Conservation (phyloP, 78 protist genomes). For the Polysphondylium violaceum region DNA sequence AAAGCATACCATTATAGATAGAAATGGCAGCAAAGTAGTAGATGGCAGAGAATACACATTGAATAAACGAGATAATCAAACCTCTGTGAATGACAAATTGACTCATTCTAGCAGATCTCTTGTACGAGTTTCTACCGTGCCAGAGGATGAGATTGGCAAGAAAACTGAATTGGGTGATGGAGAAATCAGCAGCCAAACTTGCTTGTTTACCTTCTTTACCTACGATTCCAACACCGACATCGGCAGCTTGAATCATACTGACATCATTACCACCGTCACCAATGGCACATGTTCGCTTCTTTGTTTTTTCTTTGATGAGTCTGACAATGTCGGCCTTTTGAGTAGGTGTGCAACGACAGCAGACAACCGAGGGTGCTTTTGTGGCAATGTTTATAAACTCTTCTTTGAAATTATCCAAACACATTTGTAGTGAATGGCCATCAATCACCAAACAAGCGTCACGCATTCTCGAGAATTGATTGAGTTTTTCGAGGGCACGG, state of each 20-base stretch:
- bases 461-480: constrained; percentile 80
- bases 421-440: constrained; percentile 88
- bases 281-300: constrained; percentile 89
- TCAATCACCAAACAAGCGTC: constrained; percentile 91
- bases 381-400: constrained; percentile 87
- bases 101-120: constrained; percentile 88
- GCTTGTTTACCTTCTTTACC: constrained; percentile 99
- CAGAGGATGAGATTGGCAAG: constrained; percentile 87
- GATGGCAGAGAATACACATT: constrained; percentile 95
- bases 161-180: constrained; percentile 93
- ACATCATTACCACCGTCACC: constrained; percentile 99
- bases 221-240: constrained; percentile 97
- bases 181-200: constrained; percentile 97
- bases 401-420: constrained; percentile 78
- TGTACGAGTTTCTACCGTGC: constrained; percentile 96
- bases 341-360: constrained; percentile 97
- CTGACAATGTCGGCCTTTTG: constrained; percentile 95
- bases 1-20: constrained; percentile 89
- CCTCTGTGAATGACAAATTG: constrained; percentile 99
- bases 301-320: constrained; percentile 82
- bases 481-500: constrained; percentile 65
- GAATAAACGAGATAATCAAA: constrained; percentile 96
- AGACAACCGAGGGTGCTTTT: constrained; percentile 93
- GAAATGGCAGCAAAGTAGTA: constrained; percentile 96
- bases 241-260: constrained; percentile 98